Evolutionary conservation across 768 basidiomycete genomes (phyloP).

Genomic region (Mycena pura): DNA sequence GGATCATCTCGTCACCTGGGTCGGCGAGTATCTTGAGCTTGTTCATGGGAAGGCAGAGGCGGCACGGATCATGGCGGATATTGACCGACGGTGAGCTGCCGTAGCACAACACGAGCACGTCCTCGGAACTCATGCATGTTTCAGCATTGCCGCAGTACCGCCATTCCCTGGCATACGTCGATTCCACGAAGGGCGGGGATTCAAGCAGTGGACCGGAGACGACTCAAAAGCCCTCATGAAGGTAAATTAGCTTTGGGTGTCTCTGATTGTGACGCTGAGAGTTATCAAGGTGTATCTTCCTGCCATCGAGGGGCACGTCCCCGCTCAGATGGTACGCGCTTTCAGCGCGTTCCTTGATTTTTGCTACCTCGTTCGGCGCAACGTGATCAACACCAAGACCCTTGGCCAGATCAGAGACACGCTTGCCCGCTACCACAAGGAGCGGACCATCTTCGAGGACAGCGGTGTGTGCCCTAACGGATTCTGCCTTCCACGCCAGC

Average conservation of each 20-base stretch:
- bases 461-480: no score
- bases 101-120: neutral
- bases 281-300: neutral
- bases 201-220: neutral
- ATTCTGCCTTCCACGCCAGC: slow-evolving; percentile 40
- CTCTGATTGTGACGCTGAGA: neutral
- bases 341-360: slow-evolving; percentile 36
- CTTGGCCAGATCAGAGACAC: slow-evolving; percentile 26
- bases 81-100: neutral
- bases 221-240: neutral
- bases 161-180: neutral
- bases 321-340: slow-evolving; percentile 26
- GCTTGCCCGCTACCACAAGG: slow-evolving; percentile 28
- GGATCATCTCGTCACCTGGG: no score
- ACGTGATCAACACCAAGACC: slow-evolving; percentile 16
- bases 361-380: slow-evolving; percentile 36
- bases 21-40: slow-evolving; percentile 32
- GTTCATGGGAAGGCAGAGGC: neutral
- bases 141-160: neutral
- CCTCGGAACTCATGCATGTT: neutral
- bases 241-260: neutral
- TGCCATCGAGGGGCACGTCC: slow-evolving; percentile 23
- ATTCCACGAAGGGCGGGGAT: no score
- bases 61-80: neutral
- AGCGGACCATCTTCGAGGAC: slow-evolving; percentile 28